Conservation (phyloP, 495 filamentous ascomycete species). For the Talaromyces thailandensis region DNA sequence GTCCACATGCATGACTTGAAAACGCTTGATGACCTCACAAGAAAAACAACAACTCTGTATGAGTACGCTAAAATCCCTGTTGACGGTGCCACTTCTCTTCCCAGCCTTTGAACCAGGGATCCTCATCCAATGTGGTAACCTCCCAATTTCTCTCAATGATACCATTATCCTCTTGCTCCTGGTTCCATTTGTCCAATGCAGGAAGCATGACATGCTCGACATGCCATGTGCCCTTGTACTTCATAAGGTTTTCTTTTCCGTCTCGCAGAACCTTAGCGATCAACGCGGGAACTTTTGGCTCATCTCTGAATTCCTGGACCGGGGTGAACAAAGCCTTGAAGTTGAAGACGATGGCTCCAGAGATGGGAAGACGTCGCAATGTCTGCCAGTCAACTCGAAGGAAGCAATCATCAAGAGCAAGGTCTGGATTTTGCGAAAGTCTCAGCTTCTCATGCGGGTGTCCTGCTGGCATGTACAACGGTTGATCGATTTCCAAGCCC, state of each 20-base stretch:
- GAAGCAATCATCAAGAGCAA: conserved; percentile 52
- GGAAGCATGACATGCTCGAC: conserved; percentile 69
- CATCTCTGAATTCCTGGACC: conserved; percentile 59
- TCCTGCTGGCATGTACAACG: conserved; percentile 72
- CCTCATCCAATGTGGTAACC: conserved; percentile 67
- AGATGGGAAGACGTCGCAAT: conserved; percentile 69
- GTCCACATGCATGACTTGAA: not conserved
- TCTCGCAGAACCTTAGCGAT: conserved; percentile 58
- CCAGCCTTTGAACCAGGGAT: conserved; percentile 78
- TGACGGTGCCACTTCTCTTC: conserved; percentile 71
- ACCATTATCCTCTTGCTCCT: conserved; percentile 61
- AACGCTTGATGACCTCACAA: not conserved
- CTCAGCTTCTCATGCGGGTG: conserved; percentile 57
- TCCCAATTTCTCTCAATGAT: conserved; percentile 58
- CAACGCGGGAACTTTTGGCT: conserved; percentile 64
- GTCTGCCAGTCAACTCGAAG: conserved; percentile 94
- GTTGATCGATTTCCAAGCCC: conserved; percentile 70
- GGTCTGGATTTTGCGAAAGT: conserved; percentile 41
- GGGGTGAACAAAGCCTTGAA: conserved; percentile 88
- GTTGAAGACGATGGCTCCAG: conserved; percentile 73
- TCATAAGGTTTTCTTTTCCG: conserved; percentile 66
- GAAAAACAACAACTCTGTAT: not conserved
- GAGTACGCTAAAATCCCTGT: conserved; percentile 52
- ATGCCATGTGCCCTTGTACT: conserved; percentile 84
- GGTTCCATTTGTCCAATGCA: conserved; percentile 53